Evolutionary conservation across 2,329 filamentous ascomycete species (phyloP).

Genomic region (Fusarium sambucinum): DNA sequence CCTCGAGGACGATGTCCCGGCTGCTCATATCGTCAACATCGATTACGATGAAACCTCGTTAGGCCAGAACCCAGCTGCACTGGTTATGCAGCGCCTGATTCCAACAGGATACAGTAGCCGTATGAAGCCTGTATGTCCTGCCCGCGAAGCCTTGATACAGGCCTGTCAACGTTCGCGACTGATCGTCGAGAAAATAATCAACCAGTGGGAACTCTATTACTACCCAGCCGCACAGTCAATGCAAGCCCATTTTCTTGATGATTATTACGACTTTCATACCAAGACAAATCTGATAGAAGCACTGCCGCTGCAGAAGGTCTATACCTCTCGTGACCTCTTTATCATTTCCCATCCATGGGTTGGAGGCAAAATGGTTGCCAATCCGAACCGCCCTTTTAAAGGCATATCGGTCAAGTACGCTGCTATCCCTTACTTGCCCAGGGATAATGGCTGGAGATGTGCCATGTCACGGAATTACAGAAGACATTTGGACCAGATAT

Average conservation of each 20-base stretch:
- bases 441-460: fast-evolving
- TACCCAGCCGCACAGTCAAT: neutral
- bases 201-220: neutral
- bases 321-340: neutral
- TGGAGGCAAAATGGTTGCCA: no score
- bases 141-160: neutral
- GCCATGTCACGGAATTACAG: fast-evolving
- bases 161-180: neutral
- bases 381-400: no score
- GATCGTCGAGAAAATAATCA: neutral
- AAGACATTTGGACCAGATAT: fast-evolving
- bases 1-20: neutral
- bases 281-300: fast-evolving
- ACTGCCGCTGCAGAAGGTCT: neutral
- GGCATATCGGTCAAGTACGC: neutral
- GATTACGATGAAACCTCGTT: neutral
- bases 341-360: neutral
- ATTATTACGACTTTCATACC: neutral
- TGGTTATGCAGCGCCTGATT: neutral
- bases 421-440: neutral
- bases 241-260: fast-evolving
- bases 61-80: no score
- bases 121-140: neutral
- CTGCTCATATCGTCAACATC: neutral
- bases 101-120: neutral